phyloP scores from a whole-genome alignment of 495 filamentous ascomycete species.

The Thermothielavioides terrestris region DNA sequence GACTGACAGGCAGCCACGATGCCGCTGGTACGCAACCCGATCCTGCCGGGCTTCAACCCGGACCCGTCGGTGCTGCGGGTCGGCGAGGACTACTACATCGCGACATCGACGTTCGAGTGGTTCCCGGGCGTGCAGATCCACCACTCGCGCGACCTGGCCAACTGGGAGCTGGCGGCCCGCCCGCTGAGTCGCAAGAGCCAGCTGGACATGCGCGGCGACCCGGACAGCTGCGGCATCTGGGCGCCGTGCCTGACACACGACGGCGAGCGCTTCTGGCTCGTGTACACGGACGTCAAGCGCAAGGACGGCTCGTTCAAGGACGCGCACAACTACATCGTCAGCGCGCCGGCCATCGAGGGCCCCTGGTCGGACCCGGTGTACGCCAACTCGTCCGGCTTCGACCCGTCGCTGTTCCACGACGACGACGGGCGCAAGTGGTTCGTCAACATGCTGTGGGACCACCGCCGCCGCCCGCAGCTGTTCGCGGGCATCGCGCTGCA shows the following conservation, averaged over 20 bases:
- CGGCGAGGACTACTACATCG: constrained; percentile 52
- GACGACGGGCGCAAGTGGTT: constrained; percentile 48
- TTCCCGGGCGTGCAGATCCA: constrained; percentile 53
- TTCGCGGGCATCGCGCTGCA: constrained; percentile 44
- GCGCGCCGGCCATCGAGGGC: constrained; percentile 36
- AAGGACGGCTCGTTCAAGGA: constrained; percentile 50
- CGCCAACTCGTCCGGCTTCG: constrained; percentile 46
- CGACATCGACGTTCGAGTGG: constrained; percentile 56
- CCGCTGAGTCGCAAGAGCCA: constrained; percentile 52
- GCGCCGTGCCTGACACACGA: constrained; percentile 54
- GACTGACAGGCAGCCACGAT: no score
- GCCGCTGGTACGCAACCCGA: constrained; percentile 47
- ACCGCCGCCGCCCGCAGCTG: constrained; percentile 36
- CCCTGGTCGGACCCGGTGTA: constrained; percentile 51
- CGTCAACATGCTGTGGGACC: constrained; percentile 47
- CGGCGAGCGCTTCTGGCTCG: constrained; percentile 49
- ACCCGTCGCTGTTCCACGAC: constrained; percentile 52
- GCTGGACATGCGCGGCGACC: constrained; percentile 51
- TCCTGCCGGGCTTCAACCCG: constrained; percentile 55
- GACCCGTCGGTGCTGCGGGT: constrained; percentile 54
- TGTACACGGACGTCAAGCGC: constrained; percentile 49
- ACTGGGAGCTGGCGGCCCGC: constrained; percentile 51
- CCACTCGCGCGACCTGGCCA: constrained; percentile 47
- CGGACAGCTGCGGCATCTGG: constrained; percentile 54
- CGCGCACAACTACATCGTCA: constrained; percentile 48